These are phyloP conservation scores for Pseudomicrostroma phylloplanum DNA, from an alignment of 1,284 basidiomycete species.

Conservation along the genomic window DNA sequence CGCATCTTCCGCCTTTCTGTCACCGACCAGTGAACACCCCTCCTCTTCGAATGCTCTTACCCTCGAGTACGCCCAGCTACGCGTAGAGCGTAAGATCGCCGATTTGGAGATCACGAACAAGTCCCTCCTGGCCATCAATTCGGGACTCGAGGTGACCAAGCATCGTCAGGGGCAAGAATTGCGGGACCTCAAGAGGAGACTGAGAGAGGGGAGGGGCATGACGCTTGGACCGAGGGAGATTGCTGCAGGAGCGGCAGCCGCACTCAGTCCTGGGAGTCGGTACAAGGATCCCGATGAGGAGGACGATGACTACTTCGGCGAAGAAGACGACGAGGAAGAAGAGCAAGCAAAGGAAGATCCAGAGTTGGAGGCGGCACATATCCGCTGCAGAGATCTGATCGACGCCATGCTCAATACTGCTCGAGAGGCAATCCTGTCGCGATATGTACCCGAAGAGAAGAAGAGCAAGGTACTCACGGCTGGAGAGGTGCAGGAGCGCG, in stretches of 20 bases:
- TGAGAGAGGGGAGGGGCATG: slow-evolving; percentile 22
- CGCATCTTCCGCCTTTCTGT: neutral
- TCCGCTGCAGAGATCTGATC: slow-evolving; percentile 30
- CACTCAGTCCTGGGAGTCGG: slow-evolving; percentile 3
- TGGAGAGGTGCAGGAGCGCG: slow-evolving; percentile 3
- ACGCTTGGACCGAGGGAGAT: slow-evolving; percentile 8
- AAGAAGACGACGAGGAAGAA: slow-evolving; percentile 15
- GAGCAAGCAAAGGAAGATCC: slow-evolving; percentile 22
- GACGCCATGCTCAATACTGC: slow-evolving; percentile 32
- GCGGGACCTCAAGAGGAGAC: slow-evolving; percentile 38
- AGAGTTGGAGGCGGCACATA: slow-evolving; percentile 31
- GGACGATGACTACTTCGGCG: slow-evolving; percentile 23
- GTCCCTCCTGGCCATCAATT: slow-evolving; percentile 53
- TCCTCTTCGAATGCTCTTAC: neutral
- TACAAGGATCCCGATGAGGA: slow-evolving; percentile 15
- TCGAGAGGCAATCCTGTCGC: slow-evolving; percentile 24
- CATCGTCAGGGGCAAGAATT: slow-evolving; percentile 52
- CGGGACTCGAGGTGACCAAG: slow-evolving; percentile 51
- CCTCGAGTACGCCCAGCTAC: slow-evolving; percentile 34
- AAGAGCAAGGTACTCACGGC: slow-evolving; percentile 5
- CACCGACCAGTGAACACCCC: slow-evolving; percentile 4
- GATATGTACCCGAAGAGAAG: neutral
- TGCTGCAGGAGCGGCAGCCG: slow-evolving; percentile 3
- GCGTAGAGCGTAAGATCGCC: slow-evolving; percentile 48
- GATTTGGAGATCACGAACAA: slow-evolving; percentile 54